Evolutionary conservation across 176 grass and related monocot genomes (phyloP).

Genomic region (Paspalum vaginatum): DNA sequence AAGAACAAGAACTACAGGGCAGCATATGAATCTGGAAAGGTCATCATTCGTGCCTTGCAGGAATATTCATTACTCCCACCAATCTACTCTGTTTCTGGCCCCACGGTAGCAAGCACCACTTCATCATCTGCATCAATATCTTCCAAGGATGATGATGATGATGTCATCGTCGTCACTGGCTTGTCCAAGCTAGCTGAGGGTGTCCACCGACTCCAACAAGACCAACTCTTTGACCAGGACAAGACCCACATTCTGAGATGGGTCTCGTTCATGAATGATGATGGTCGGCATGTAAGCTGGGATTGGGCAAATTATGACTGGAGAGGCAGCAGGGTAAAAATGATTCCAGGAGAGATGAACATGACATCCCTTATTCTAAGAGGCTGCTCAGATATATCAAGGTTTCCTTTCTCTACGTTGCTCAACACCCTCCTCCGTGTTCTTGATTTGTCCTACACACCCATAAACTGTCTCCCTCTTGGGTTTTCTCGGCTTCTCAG

Average conservation of each 20-base stretch:
- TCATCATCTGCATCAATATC: not conserved
- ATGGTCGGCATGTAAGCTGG: not conserved
- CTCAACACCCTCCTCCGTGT: not conserved
- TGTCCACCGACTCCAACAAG: not conserved
- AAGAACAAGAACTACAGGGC: not conserved
- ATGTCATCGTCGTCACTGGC: not conserved
- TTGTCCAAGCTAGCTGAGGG: not conserved
- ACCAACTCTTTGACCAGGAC: not conserved
- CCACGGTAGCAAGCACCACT: no score
- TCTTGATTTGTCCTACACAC: not conserved
- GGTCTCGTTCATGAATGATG: constrained; percentile 9
- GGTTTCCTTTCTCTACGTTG: not conserved
- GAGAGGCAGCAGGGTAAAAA: no score
- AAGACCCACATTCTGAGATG: not conserved
- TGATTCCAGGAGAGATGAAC: not conserved
- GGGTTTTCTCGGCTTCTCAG: not conserved
- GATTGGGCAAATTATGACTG: no score
- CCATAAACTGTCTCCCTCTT: not conserved
- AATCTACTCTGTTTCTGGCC: not conserved
- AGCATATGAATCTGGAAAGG: not conserved
- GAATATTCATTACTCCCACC: not conserved
- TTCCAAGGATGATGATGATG: not conserved
- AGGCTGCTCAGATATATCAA: not conserved
- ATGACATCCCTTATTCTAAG: constrained; percentile 6
- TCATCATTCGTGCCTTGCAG: not conserved